Conservation (phyloP, 106 monocot species). For the Allium sativum region DNA sequence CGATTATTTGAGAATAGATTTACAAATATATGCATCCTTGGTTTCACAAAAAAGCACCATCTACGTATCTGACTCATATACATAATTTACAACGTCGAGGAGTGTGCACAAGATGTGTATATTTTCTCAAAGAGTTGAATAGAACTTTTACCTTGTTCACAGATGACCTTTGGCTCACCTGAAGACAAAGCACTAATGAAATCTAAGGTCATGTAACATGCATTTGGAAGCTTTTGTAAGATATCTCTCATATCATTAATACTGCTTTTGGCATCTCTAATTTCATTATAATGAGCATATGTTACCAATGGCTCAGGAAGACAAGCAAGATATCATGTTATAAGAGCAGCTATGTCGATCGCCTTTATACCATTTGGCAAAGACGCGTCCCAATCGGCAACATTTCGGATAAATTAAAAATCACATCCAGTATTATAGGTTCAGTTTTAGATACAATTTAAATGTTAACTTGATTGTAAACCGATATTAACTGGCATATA, state of each 20-base stretch:
- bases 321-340: constrained; percentile 83
- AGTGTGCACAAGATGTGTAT: no score
- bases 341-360: constrained; percentile 55
- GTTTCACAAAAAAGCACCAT: no score
- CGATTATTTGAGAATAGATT: no score
- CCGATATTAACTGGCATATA: constrained; percentile 57
- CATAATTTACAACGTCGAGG: no score
- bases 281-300: constrained; percentile 62
- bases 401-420: constrained; percentile 7
- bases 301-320: constrained; percentile 92
- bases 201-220: constrained; percentile 77
- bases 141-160: constrained; percentile 64
- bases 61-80: no score
- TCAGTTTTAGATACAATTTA: neutral
- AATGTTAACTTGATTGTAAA: constrained; percentile 69
- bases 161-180: constrained; percentile 77
- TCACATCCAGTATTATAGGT: neutral
- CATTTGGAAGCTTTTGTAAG: constrained; percentile 77
- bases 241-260: constrained; percentile 70
- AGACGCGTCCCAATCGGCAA: constrained; percentile 71
- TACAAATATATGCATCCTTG: no score
- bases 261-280: constrained; percentile 59
- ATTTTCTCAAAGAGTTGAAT: neutral
- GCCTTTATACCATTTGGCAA: constrained; percentile 65
- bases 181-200: constrained; percentile 70